Evolutionary conservation across 257 asterid genomes (phyloP).

Genomic region (Fraxinus anomala): DNA sequence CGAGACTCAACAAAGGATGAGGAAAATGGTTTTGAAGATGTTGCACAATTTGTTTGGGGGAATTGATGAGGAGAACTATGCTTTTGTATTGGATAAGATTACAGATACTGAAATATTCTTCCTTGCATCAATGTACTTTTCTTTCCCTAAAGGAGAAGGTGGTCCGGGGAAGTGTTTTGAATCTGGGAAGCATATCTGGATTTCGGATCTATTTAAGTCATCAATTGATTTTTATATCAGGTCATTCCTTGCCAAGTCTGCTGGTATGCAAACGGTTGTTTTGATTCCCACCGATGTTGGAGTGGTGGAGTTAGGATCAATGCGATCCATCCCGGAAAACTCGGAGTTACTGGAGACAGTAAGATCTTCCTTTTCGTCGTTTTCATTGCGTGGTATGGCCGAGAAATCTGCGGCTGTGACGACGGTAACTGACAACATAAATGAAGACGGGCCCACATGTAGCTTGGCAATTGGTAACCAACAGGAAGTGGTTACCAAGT

Average conservation of each 20-base stretch:
- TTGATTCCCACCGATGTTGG: conserved; percentile 86
- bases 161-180: conserved; percentile 87
- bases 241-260: conserved; percentile 80
- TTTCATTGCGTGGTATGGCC: conserved; percentile 32
- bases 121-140: conserved; percentile 94
- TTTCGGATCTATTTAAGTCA: conserved; percentile 54
- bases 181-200: conserved; percentile 68
- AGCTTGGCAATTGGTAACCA: conserved; percentile 28
- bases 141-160: conserved; percentile 83
- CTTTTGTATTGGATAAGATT: conserved; percentile 85
- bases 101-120: conserved; percentile 97
- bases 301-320: conserved; percentile 90
- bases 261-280: conserved; percentile 89
- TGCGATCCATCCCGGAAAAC: conserved; percentile 68
- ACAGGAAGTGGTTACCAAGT: conserved; percentile 43
- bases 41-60: conserved; percentile 82
- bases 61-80: conserved; percentile 72
- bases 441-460: conserved; percentile 24
- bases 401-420: conserved; percentile 28
- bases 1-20: conserved; percentile 84
- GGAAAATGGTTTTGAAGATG: conserved; percentile 78
- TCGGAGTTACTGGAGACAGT: conserved; percentile 54
- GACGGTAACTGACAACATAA: conserved; percentile 37
- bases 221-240: conserved; percentile 65
- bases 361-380: conserved; percentile 62